Evolutionary conservation across 2,329 filamentous ascomycete genomes (phyloP), one percentile per base, ranked within the genome.

Genomic region (Nakataea oryzae): DNA sequence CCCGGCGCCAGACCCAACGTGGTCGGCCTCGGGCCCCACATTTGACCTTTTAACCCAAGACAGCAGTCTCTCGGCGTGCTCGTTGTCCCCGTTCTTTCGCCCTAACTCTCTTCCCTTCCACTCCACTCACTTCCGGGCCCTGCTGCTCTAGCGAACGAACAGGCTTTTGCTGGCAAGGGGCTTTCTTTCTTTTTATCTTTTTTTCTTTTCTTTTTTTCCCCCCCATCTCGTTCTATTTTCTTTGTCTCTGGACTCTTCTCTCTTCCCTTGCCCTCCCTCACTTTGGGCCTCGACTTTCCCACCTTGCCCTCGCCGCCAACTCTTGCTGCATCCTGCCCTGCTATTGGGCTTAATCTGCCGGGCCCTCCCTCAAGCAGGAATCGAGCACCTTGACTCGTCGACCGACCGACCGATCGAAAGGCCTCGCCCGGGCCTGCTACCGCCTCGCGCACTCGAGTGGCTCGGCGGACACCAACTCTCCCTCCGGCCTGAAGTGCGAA

Each of bases 141-240:
- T n/a, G n/a, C n/a, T 56, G 24, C 54, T 13, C 54, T 29, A 11
- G 26, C 28, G 54, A 56, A 5, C 54, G 28, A 50, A n/a, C 41
- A 50, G 41, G 41, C 41, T 50, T 56, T 55, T 27, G 24, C 14
- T 30, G 57, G 57, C n/a, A 34, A 47, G 17, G 24, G 2, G 3
- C 61, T 56, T 62, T 58, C 58, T 62, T 29, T 55, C 29, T 59
- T 54, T 29, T 61, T 50, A 34, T 59, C 30, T 30, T 56, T 54
- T 54, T n/a, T 59, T 55, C 9, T 47, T 57, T 24, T 63, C 28
- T 58, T 41, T 47, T 24, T n/a, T 24, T 57, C 28, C 62, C 30
- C 61, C 17, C 59, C 59, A 61, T 56, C 60, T 58, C 58, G 61
- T 29, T 55, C 29, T 59, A 41, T 29, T 61, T 50, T 59, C 30